Evolutionary conservation across 805 yeast genomes (phyloP), one percentile per base, ranked within the genome.

Genomic region (Saccharomycopsis selenospora): DNA sequence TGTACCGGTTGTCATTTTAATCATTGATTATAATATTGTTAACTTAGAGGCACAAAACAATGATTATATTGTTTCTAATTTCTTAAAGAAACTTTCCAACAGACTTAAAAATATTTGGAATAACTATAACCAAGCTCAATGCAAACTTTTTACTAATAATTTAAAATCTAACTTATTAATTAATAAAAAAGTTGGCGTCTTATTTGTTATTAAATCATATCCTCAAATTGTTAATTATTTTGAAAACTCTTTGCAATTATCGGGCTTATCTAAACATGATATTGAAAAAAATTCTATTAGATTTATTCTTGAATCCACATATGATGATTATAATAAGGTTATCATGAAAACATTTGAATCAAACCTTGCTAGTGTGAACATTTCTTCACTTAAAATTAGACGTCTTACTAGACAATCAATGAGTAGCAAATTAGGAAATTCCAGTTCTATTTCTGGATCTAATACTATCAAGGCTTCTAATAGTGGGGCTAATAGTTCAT

Each of bases 261-360:
- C 45, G 2, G 30, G 42, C 4, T 38, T 49, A 7, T 25, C 47
- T 24, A 26, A 25, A 17, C 30, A 43, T 18, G 38, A 27, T 14
- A 42, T 43, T n/a, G 47, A 49, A 3, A 36, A 41, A 2, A 40
- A 14, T 29, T 40, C 51, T 3, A 55, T 30, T 23, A 47, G 50
- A 28, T 29, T 17, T 29, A 41, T 49, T 8, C 42, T 54, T 33
- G 50, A 54, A 24, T 36, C 44, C 5, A 51, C 55, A 3, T 52
- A 55, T 40, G 49, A 55, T 10, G 62, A 60, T 27, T 56, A 62
- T 11, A 59, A 64, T 45, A 38, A 47, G 22, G 20, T 57, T 20
- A 55, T 69, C 8, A 57, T 62, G 29, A 51, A 55, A 3, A 54
- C 68, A 3, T 66, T 66, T 47, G 60, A 57, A 14, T 7, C 38